Percentiles rank a stretch among this genome's conserved stretches.
phyloP scores from a whole-genome alignment of 176 grass and related monocot species.

The Bonia amplexicaulis region DNA sequence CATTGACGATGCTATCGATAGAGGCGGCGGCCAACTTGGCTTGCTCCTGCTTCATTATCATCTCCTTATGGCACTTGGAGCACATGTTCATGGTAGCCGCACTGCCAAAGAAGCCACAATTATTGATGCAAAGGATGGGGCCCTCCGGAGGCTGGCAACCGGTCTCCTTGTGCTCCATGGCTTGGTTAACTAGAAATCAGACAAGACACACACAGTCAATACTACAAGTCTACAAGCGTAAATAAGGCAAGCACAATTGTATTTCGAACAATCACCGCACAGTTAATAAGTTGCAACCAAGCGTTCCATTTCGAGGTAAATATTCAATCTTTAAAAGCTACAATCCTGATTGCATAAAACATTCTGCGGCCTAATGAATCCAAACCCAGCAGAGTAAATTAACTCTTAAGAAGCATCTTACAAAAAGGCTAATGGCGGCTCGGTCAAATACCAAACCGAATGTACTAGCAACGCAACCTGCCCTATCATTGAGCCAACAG shows the following conservation, averaged over 20 bases:
- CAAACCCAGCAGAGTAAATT: background rate
- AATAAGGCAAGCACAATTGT: background rate
- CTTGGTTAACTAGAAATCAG: constrained; percentile 39
- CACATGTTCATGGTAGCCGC: constrained; percentile 92
- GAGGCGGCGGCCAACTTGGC: constrained; percentile 77
- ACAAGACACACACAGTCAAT: background rate
- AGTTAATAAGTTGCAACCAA: background rate
- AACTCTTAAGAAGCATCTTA: constrained; percentile 2
- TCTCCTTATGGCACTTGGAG: constrained; percentile 96
- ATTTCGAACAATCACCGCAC: background rate
- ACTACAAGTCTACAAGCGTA: background rate
- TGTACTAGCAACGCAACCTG: constrained; percentile 6
- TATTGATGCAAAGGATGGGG: constrained; percentile 93
- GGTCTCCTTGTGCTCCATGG: constrained; percentile 90
- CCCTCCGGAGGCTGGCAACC: constrained; percentile 78
- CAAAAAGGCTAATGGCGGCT: background rate
- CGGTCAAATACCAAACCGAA: constrained; percentile 3
- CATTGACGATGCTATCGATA: constrained; percentile 80
- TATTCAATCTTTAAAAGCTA: background rate
- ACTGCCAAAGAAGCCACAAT: constrained; percentile 92
- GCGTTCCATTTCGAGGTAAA: background rate
- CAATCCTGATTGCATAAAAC: background rate
- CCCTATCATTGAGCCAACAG: constrained; percentile 20
- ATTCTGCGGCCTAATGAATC: background rate
- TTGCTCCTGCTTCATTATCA: constrained; percentile 69